Base-by-base conservation (phyloP, 768 basidiomycete species). In the Leccinellum rugosiceps region DNA sequence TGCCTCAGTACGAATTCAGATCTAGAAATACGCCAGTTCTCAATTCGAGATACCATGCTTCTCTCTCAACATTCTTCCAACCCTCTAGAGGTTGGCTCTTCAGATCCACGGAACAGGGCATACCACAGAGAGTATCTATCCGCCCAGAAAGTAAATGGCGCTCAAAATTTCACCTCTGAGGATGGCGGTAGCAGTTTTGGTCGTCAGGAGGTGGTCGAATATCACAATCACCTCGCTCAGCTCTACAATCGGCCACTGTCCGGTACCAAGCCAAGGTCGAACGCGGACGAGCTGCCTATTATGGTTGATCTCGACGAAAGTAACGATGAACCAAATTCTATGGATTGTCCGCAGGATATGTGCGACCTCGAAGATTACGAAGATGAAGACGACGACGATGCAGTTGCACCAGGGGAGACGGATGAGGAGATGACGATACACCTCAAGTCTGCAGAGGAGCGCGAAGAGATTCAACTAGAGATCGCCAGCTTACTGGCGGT, bases 41-140 rank as follows among this genome's bases (percentile, higher is more conserved):
- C 31, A n/a, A 28, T 25, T 5, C 11, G 17, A 35, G 19, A 26
- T 15, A 32, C 46, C 11, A 69, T 71, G 26, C 66, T 74, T 17
- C 75, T 89, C 58, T 88, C 87, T 9, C 83, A 83, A 57, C 87
- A 89, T 65, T 86, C 87, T 13, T 88, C 87, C 46, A 89, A 89
- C 63, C 87, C 88, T 3, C 79, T 89, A 30, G 86, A 90, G 63
- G 80, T 82, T 21, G 76, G 82, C 38, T 85, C 87, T 11, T 85
- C 83, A 32, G 85, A 88, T 63, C 61, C 71, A 7, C 78, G 76
- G 53, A 83, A 84, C 65, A 76, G 69, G 45, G 66, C 75, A 23
- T 83, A 81, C 63, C 74, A 73, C 59, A 72, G 69, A 30, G 68
- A 71, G 55, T 78, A 75, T 62, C 41, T 73, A 52, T 67, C 72